These are phyloP conservation scores for Aaosphaeria pasadenensis DNA, from an alignment of 2,329 filamentous ascomycete genomes.

Conservation along the genomic window DNA sequence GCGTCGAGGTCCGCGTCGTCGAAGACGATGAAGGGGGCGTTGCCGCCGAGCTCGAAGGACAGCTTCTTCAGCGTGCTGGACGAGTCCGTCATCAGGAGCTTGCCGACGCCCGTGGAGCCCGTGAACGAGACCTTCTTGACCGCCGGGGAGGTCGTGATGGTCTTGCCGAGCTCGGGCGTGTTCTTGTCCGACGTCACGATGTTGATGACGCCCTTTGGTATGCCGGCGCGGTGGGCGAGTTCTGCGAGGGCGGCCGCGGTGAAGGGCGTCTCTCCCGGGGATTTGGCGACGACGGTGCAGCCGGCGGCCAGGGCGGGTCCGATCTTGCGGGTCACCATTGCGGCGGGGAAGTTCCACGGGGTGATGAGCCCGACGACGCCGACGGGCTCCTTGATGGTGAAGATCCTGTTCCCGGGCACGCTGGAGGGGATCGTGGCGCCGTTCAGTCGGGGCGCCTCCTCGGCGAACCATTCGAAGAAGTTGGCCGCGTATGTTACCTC, in stretches of 20 bases:
- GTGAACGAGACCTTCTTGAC: conserved; percentile 94
- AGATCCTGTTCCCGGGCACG: conserved; percentile 68
- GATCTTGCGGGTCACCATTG: conserved; percentile 51
- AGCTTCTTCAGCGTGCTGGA: conserved; percentile 80
- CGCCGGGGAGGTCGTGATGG: conserved; percentile 70
- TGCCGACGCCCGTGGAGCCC: conserved; percentile 65
- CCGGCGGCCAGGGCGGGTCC: conserved; percentile 80
- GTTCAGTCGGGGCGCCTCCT: conserved; percentile 38
- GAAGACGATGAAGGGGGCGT: conserved; percentile 95
- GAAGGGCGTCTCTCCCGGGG: conserved; percentile 88
- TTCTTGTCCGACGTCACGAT: conserved; percentile 77
- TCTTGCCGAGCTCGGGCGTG: conserved; percentile 73
- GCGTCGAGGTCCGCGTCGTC: conserved; percentile 87
- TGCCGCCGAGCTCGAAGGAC: conserved; percentile 89
- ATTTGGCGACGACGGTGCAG: conserved; percentile 90
- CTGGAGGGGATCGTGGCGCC: conserved; percentile 73
- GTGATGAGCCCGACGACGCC: conserved; percentile 82
- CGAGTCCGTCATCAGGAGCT: conserved; percentile 86
- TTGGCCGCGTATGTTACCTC: conserved; percentile 39
- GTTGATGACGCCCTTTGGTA: conserved; percentile 89
- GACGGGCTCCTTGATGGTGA: conserved; percentile 78
- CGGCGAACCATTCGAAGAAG: conserved; percentile 42
- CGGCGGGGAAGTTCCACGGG: conserved; percentile 77
- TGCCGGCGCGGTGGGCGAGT: conserved; percentile 79
- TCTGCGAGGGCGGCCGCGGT: conserved; percentile 85